Conservation (phyloP, 305 asterid species). For the Fraxinus platypoda region DNA sequence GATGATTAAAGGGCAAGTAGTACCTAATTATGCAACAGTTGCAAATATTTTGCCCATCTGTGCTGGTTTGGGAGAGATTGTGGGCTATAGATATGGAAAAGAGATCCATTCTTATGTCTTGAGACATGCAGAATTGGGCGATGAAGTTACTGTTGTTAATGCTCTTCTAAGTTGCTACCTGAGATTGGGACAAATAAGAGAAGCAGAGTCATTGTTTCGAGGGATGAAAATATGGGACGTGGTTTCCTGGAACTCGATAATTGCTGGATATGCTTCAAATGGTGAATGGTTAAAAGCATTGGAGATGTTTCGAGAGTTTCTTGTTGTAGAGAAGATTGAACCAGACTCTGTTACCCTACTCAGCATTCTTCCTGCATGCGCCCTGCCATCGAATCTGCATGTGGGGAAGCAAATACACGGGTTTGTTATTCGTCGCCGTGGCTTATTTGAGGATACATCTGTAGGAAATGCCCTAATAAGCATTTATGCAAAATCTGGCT, state of each 20-base stretch:
- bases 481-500: conserved; percentile 63
- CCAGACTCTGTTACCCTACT: conserved; percentile 64
- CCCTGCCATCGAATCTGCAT: conserved; percentile 44
- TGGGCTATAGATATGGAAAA: conserved; percentile 43
- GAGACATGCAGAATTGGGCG: conserved; percentile 50
- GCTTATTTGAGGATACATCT: conserved; percentile 47
- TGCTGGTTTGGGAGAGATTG: conserved; percentile 41
- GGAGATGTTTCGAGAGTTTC: conserved; percentile 45
- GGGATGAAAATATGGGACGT: conserved; percentile 56
- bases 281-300: conserved; percentile 57
- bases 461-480: conserved; percentile 71
- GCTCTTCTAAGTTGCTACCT: conserved; percentile 74
- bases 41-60: conserved; percentile 62
- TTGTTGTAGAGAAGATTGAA: conserved; percentile 30
- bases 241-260: conserved; percentile 83
- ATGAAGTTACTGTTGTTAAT: conserved; percentile 52
- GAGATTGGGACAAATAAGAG: conserved; percentile 48
- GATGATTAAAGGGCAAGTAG: conserved; percentile 47
- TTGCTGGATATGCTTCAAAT: conserved; percentile 69
- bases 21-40: conserved; percentile 78
- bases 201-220: conserved; percentile 54
- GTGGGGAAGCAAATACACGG: conserved; percentile 82
- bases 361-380: conserved; percentile 74
- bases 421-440: conserved; percentile 48
- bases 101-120: conserved; percentile 67